phyloP scores from a whole-genome alignment of 2,329 filamentous ascomycete genomes.

The Trichoderma asperellum region DNA sequence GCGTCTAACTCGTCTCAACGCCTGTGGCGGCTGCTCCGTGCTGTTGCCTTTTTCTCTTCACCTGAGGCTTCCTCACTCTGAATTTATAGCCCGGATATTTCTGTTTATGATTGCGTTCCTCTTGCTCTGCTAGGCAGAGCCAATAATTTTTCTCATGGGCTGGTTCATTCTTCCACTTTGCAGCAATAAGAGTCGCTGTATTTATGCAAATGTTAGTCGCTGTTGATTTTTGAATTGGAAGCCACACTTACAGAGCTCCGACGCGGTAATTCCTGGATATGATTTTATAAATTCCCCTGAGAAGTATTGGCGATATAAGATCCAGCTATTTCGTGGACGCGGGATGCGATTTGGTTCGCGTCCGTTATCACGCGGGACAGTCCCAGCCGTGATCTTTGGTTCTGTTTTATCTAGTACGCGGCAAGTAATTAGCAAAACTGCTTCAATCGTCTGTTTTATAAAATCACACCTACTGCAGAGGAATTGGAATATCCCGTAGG shows the following conservation, averaged over 20 bases:
- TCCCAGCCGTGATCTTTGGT: background rate
- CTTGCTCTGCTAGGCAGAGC: conserved; percentile 33
- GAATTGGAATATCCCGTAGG: conserved; percentile 33
- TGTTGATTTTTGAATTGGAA: background rate
- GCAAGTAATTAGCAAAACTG: background rate
- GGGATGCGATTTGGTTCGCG: conserved; percentile 33
- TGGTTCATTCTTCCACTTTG: conserved; percentile 39
- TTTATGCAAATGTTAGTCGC: background rate
- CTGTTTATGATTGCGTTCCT: conserved; percentile 37
- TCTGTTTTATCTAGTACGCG: conserved; percentile 26
- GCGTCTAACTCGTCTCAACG: background rate
- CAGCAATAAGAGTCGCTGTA: conserved; percentile 37
- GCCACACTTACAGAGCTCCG: conserved; percentile 39
- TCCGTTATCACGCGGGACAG: background rate
- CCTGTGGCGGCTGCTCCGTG: background rate
- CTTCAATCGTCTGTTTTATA: background rate
- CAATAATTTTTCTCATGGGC: conserved; percentile 34
- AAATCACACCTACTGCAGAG: conserved; percentile 32
- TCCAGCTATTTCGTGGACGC: conserved; percentile 41
- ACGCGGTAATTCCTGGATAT: conserved; percentile 36
- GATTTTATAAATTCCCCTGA: conserved; percentile 34
- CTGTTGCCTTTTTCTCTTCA: conserved; percentile 2
- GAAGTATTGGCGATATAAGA: conserved; percentile 41
- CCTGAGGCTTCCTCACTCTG: conserved; percentile 29
- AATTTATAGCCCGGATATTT: conserved; percentile 39